Base-by-base conservation (phyloP, 345 rosid species). In the Rhizophora apiculata region DNA sequence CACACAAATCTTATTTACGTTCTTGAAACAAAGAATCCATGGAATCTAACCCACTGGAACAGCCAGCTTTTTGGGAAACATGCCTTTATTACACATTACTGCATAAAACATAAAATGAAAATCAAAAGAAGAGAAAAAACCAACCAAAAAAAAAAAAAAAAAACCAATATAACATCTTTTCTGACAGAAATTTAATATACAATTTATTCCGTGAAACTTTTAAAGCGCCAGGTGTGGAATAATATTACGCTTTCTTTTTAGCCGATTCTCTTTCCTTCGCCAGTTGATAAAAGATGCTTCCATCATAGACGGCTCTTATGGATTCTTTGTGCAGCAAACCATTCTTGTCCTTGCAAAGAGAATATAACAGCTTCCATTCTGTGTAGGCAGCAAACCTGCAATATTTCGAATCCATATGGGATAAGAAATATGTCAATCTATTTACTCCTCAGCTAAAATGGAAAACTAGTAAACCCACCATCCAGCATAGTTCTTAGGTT, bases 241-340 rank as follows among this genome's bases (percentile, higher is more conserved):
- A 24, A 34, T 39, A 63, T 81, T 78, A 85, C 68, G 72, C 74
- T 82, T 81, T 85, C 85, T 84, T 88, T 55, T 82, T 74, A 20
- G 76, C 49, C 2, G 92, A 76, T 61, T 71, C 63, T 62, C 60
- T 79, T 72, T 80, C 88, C 76, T 84, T 84, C 84, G 88, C 86
- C 82, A 91, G 70, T 8, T 8, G 70, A 32, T 87, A 84, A 29
- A 94, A 94, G 19, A 94, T 81, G 75, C 87, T 83, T 56, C 98
- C 98, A 71, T 94, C 98, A 37, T 89, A 94, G 51, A 77, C 91
- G 11, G 78, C 86, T 81, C 76, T 82, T 29, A 94, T 57, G 6
- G 83, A 88, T 0, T 91, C 95, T 74, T 82, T 85, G 3, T 73
- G 85, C 71, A 91, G 80, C 80, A 91, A 74, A 15, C 97, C 98